phyloP scores from a whole-genome alignment of 2,329 filamentous ascomycete genomes.

The Aspergillus ochraceoroseus region DNA sequence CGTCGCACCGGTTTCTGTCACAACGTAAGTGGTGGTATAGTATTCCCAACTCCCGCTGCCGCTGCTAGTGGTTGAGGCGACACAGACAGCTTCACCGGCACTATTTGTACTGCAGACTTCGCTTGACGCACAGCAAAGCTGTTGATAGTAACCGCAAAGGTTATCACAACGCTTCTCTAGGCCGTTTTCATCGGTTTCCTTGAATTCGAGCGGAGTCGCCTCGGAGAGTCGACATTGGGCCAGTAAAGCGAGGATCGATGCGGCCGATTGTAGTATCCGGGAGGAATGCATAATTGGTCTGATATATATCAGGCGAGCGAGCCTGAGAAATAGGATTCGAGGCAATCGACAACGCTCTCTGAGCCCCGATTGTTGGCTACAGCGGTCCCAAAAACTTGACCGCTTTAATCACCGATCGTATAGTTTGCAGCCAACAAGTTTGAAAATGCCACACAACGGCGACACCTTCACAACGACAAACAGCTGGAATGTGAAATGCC shows the following conservation, averaged over 20 bases:
- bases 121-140: constrained; percentile 48
- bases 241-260: constrained; percentile 30
- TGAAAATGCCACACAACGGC: too few relatives aligned
- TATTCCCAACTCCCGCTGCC: constrained; percentile 50
- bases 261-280: constrained; percentile 22
- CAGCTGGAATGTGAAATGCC: constrained; percentile 18
- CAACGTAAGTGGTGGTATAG: constrained; percentile 54
- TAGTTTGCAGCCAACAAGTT: too few relatives aligned
- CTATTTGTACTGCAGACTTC: constrained; percentile 50
- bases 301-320: constrained; percentile 6
- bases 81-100: constrained; percentile 48
- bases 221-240: constrained; percentile 21
- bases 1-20: constrained; percentile 49
- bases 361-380: constrained; percentile 9
- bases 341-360: constrained; percentile 6
- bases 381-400: constrained; percentile 6
- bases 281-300: constrained; percentile 30
- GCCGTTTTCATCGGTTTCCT: background rate
- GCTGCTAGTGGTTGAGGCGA: constrained; percentile 12
- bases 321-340: constrained; percentile 8
- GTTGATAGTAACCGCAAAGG: constrained; percentile 50
- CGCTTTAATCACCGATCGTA: too few relatives aligned
- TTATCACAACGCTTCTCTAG: constrained; percentile 44
- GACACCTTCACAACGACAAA: constrained; percentile 4
- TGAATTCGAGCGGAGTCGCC: constrained; percentile 29